Conservation (phyloP, 257 asterid genomes). For the Craterostigma plantagineum region DNA sequence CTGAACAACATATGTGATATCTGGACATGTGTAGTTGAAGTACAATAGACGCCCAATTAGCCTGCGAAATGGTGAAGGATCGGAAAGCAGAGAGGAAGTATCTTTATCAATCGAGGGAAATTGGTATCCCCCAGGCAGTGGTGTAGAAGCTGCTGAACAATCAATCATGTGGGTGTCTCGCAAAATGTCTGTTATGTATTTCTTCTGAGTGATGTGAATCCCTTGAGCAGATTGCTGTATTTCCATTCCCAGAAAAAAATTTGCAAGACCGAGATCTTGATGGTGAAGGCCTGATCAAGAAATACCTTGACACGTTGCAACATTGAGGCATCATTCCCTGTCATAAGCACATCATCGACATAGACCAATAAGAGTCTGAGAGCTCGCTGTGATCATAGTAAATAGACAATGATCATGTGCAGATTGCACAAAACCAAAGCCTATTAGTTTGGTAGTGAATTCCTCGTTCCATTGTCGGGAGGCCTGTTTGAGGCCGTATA, state of each 20-base stretch:
- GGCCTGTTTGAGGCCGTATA: not conserved
- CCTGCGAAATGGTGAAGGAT: no score
- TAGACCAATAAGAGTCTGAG: not conserved
- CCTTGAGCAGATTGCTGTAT: not conserved
- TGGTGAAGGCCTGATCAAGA: not conserved
- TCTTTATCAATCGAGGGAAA: not conserved
- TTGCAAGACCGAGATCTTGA: not conserved
- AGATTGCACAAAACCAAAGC: not conserved
- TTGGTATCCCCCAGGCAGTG: not conserved
- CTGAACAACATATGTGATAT: no score
- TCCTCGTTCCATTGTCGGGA: not conserved
- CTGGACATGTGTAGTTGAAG: no score
- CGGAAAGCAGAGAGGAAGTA: not conserved
- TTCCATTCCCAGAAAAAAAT: not conserved
- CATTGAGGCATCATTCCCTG: not conserved
- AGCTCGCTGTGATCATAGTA: not conserved
- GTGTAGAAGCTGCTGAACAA: not conserved
- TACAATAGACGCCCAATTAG: no score
- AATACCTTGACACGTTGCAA: no score
- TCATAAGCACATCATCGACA: not conserved
- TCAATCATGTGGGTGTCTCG: not conserved
- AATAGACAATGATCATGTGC: not conserved
- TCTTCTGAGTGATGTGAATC: not conserved
- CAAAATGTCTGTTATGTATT: not conserved
- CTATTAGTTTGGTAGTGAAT: not conserved